A percentile compares a stretch with the other conserved stretches of the same genome.
phyloP scores from a whole-genome alignment of 805 yeast genomes.

The Pichia scutulata region DNA sequence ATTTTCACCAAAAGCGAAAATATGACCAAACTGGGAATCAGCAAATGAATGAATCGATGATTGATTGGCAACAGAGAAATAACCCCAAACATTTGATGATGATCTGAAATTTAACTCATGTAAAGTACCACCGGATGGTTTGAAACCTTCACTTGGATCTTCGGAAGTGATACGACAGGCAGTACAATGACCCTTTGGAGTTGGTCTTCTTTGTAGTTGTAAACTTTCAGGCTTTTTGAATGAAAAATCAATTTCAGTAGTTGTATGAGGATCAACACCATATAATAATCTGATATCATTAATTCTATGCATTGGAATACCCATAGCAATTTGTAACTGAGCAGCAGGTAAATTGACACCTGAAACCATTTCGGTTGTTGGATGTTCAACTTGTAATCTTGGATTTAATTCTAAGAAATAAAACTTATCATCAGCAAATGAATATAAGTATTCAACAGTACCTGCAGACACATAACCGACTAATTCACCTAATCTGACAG shows the following conservation, averaged over 20 bases:
- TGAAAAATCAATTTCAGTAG: slow-evolving; percentile 85
- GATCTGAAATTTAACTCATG: slow-evolving; percentile 97
- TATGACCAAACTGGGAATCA: slow-evolving; percentile 98
- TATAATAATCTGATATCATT: slow-evolving; percentile 86
- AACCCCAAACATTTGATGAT: slow-evolving; percentile 98
- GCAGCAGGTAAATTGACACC: slow-evolving; percentile 98
- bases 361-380: slow-evolving; percentile 98
- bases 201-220: slow-evolving; percentile 81
- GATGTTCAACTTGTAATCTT: slow-evolving; percentile 98
- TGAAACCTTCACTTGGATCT: slow-evolving; percentile 99
- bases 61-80: slow-evolving; percentile 92
- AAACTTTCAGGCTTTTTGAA: slow-evolving; percentile 67
- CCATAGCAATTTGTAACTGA: slow-evolving; percentile 98
- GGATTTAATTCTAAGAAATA: slow-evolving; percentile 97
- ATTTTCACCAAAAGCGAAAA: slow-evolving; percentile 97
- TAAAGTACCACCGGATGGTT: slow-evolving; percentile 95
- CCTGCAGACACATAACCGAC: slow-evolving; percentile 99
- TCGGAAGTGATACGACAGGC: slow-evolving; percentile 99
- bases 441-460: slow-evolving; percentile 95
- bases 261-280: slow-evolving; percentile 92
- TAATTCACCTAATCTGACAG: slow-evolving; percentile 90
- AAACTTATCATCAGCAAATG: slow-evolving; percentile 89
- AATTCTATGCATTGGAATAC: slow-evolving; percentile 93
- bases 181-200: slow-evolving; percentile 97
- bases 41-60: slow-evolving; percentile 97